Evolutionary conservation across 306 rosid species (phyloP).

Genomic region (Ceratonia siliqua): DNA sequence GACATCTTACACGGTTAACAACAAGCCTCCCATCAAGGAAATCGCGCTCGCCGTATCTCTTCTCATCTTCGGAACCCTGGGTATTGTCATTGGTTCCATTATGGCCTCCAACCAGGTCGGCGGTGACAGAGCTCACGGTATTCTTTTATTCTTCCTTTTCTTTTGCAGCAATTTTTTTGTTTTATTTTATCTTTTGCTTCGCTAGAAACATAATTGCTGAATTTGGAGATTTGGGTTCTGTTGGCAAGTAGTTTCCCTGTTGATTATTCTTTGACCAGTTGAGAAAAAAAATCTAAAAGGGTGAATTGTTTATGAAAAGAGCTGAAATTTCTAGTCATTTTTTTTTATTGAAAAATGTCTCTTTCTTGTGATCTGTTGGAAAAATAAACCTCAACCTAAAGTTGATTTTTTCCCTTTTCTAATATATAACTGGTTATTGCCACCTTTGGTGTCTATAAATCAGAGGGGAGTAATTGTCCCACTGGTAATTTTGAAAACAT

Average conservation of each 20-base stretch:
- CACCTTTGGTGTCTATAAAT: conserved; percentile 22
- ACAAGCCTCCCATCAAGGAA: conserved; percentile 88
- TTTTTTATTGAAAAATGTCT: no score
- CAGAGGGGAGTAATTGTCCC: neutral
- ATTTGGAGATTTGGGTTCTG: neutral
- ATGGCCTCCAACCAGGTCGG: conserved; percentile 89
- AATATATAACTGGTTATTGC: neutral
- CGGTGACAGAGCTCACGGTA: conserved; percentile 96
- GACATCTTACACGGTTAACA: conserved; percentile 73
- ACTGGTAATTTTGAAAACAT: conserved; percentile 4
- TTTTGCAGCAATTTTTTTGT: neutral
- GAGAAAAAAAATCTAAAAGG: neutral
- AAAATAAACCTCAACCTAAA: neutral
- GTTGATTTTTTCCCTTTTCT: neutral
- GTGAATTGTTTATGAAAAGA: neutral
- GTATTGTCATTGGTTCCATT: conserved; percentile 70
- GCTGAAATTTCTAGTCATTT: conserved; percentile 2
- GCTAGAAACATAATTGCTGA: neutral
- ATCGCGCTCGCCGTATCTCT: conserved; percentile 92
- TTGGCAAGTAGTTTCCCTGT: neutral
- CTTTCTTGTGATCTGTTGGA: neutral
- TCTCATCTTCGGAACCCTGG: conserved; percentile 77
- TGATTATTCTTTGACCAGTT: neutral
- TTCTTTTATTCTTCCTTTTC: neutral
- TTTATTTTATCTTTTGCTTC: neutral